These are phyloP conservation scores for Acaromyces ingoldii DNA, from an alignment of 1,284 basidiomycete species.

Conservation along the genomic window DNA sequence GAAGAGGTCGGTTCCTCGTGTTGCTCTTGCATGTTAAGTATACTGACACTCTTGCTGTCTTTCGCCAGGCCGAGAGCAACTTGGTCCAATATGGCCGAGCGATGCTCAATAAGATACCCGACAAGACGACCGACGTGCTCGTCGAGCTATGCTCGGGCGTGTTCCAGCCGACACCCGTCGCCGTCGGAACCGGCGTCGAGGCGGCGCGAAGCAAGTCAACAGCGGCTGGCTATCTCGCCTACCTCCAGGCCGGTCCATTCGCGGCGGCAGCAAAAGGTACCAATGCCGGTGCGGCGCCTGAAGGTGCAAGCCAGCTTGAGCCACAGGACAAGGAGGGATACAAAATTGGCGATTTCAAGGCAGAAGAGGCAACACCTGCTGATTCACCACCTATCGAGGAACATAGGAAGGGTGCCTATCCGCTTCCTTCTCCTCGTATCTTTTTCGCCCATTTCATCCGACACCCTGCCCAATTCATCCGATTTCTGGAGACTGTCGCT, in stretches of 20 bases:
- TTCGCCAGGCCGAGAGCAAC: slow-evolving; percentile 41
- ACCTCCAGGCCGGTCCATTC: slow-evolving; percentile 31
- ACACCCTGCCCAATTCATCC: slow-evolving; percentile 73
- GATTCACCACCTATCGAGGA: background rate
- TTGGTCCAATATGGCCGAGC: slow-evolving; percentile 50
- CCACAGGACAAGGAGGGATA: slow-evolving; percentile 8
- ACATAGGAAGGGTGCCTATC: slow-evolving; percentile 46
- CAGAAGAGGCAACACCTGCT: background rate
- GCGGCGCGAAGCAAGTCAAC: slow-evolving; percentile 9
- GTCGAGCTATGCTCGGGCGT: slow-evolving; percentile 85
- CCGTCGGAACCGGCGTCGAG: slow-evolving; percentile 1
- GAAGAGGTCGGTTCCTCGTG: too few relatives aligned
- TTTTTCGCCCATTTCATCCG: slow-evolving; percentile 95
- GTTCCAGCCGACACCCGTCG: slow-evolving; percentile 18
- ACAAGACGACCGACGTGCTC: slow-evolving; percentile 81
- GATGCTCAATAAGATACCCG: slow-evolving; percentile 73
- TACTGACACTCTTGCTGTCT: too few relatives aligned
- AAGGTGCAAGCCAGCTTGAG: background rate
- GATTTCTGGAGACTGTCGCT: slow-evolving; percentile 85
- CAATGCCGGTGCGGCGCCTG: background rate
- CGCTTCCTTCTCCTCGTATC: slow-evolving; percentile 71
- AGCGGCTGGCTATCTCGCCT: slow-evolving; percentile 27
- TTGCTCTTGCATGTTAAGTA: too few relatives aligned
- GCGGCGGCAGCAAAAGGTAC: slow-evolving; percentile 8
- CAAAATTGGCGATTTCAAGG: background rate